Conservation (phyloP, 805 yeast genomes). For the Ogataea methanolica region DNA sequence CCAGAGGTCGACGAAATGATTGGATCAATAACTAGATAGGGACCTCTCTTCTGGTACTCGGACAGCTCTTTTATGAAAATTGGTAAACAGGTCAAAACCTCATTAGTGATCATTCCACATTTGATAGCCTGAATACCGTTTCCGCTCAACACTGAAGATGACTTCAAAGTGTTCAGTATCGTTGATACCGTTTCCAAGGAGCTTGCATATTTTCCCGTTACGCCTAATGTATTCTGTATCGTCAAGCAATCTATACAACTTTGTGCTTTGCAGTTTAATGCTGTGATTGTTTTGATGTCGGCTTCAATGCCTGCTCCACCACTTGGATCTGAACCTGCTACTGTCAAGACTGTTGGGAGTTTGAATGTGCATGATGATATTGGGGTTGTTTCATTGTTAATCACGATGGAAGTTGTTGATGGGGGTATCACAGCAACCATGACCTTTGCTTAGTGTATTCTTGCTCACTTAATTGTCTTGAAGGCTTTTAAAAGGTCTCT, state of each 20-base stretch:
- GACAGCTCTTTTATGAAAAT: conserved; percentile 26
- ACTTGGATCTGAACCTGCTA: conserved; percentile 78
- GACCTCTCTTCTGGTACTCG: conserved; percentile 8
- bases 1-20: conserved; percentile 85
- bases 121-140: conserved; percentile 63
- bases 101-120: conserved; percentile 69
- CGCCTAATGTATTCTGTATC: conserved; percentile 64
- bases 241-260: conserved; percentile 78
- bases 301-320: conserved; percentile 96
- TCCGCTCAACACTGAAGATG: not conserved
- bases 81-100: conserved; percentile 45
- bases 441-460: too few species aligned
- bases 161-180: conserved; percentile 39
- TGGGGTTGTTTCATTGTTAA: not conserved
- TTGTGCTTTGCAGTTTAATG: conserved; percentile 70
- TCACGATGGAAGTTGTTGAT: too few species aligned
- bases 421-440: too few species aligned
- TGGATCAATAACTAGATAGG: conserved; percentile 61
- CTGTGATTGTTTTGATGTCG: conserved; percentile 73
- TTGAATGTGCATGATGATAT: not conserved
- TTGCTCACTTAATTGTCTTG: too few species aligned
- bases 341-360: conserved; percentile 38
- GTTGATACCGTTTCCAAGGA: conserved; percentile 39
- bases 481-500: too few species aligned
- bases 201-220: conserved; percentile 37